Percentiles rank a stretch among this genome's conserved stretches.
Evolutionary conservation across 108 stramenopile species (phyloP).

Genomic region (Stephanodiscus minutulus): DNA sequence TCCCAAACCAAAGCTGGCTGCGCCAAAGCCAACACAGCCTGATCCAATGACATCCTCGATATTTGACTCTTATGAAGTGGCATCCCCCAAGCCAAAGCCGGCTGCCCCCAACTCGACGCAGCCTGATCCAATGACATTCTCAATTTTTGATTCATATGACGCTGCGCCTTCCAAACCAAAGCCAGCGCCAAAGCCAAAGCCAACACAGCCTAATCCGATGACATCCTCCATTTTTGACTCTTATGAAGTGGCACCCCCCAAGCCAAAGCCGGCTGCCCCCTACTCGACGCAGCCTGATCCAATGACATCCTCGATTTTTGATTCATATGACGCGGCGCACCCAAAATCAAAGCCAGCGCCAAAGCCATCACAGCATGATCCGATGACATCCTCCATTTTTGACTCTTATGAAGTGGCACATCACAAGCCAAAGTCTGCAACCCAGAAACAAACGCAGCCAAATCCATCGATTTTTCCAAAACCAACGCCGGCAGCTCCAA

Average conservation of each 20-base stretch:
- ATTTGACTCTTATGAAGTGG: constrained; percentile 59
- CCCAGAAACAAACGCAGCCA: constrained; percentile 15
- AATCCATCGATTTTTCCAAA: constrained; percentile 53
- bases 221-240: constrained; percentile 62
- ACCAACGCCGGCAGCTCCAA: constrained; percentile 19
- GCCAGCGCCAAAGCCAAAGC: not conserved
- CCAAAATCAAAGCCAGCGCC: constrained; percentile 23
- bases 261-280: constrained; percentile 16
- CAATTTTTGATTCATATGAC: constrained; percentile 67
- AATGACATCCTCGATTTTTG: constrained; percentile 66
- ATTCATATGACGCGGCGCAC: constrained; percentile 51
- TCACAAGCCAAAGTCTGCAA: constrained; percentile 13
- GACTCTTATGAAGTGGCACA: constrained; percentile 50
- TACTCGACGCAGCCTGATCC: constrained; percentile 13
- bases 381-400: constrained; percentile 56
- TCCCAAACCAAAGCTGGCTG: constrained; percentile 22
- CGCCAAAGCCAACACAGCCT: constrained; percentile 12
- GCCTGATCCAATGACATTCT: constrained; percentile 47
- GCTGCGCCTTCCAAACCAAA: constrained; percentile 34
- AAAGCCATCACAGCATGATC: not conserved
- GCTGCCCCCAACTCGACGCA: constrained; percentile 12
- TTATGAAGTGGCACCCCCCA: constrained; percentile 38
- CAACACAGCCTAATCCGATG: constrained; percentile 11
- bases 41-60: constrained; percentile 53
- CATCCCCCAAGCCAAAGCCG: constrained; percentile 34